Conservation (phyloP, 352 stramenopile genomes). For the Pythium scleroteichum region DNA sequence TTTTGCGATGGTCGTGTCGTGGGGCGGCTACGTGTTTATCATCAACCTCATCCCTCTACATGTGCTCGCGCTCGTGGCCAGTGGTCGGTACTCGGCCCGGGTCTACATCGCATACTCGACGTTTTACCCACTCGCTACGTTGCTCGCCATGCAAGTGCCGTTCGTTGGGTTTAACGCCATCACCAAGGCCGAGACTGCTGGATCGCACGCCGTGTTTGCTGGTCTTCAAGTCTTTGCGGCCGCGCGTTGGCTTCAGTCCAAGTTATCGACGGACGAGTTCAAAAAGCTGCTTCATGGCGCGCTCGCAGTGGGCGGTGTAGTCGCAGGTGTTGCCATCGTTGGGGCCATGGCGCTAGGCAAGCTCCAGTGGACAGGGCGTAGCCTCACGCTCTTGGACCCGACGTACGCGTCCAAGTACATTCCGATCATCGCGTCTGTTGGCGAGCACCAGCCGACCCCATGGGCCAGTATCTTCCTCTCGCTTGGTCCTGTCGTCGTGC, state of each 20-base stretch:
- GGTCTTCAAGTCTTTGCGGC: slow-evolving; percentile 83
- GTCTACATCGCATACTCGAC: slow-evolving; percentile 97
- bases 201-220: slow-evolving; percentile 92
- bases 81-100: slow-evolving; percentile 89
- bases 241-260: slow-evolving; percentile 48
- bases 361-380: slow-evolving; percentile 91
- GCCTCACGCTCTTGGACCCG: slow-evolving; percentile 90
- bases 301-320: slow-evolving; percentile 33
- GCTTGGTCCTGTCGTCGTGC: slow-evolving; percentile 86
- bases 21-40: slow-evolving; percentile 99
- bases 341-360: slow-evolving; percentile 69
- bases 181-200: slow-evolving; percentile 72
- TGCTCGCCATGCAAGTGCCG: slow-evolving; percentile 96
- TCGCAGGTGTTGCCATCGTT: slow-evolving; percentile 41
- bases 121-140: slow-evolving; percentile 97
- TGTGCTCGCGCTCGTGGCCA: slow-evolving; percentile 89
- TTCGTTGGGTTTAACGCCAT: slow-evolving; percentile 98
- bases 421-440: slow-evolving; percentile 94
- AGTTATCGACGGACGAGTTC: slow-evolving; percentile 53
- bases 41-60: slow-evolving; percentile 99
- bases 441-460: slow-evolving; percentile 93
- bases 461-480: slow-evolving; percentile 93
- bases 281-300: slow-evolving; percentile 43
- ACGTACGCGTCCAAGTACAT: slow-evolving; percentile 95
- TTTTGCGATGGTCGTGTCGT: slow-evolving; percentile 96